Percentiles rank a stretch among this genome's conserved stretches.
These are phyloP conservation scores for Dichotomocladium elegans DNA, from an alignment of 371 early-diverging fungal species.

Conservation along the genomic window DNA sequence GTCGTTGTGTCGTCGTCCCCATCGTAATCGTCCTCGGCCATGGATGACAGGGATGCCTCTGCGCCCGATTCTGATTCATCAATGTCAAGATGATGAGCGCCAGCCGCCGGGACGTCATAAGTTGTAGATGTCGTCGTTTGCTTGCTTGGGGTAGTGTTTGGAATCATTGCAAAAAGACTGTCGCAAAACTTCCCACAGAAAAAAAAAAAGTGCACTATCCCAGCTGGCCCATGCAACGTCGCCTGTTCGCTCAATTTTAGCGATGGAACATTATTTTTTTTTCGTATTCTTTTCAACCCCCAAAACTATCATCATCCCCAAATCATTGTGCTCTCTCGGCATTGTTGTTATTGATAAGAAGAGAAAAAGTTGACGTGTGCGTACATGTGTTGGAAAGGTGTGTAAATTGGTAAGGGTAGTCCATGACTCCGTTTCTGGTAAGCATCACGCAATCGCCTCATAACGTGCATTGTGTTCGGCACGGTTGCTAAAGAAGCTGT, in stretches of 20 bases:
- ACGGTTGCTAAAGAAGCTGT: constrained; percentile 55
- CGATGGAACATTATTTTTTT: too few relatives aligned
- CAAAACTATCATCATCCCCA: too few relatives aligned
- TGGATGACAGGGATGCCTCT: constrained; percentile 13
- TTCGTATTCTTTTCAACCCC: too few relatives aligned
- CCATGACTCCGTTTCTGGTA: neutral
- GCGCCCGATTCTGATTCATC: constrained; percentile 15
- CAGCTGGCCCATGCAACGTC: too few relatives aligned
- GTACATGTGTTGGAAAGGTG: neutral
- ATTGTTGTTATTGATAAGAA: neutral
- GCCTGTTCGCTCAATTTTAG: too few relatives aligned
- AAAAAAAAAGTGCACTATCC: too few relatives aligned
- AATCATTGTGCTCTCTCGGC: too few relatives aligned
- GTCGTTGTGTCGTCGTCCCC: neutral
- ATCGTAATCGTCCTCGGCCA: constrained; percentile 7
- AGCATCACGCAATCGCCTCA: constrained; percentile 34
- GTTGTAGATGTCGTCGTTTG: too few relatives aligned
- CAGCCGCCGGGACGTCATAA: too few relatives aligned
- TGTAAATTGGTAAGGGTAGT: neutral
- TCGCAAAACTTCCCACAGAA: too few relatives aligned
- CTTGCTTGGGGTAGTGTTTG: too few relatives aligned
- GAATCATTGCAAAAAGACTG: too few relatives aligned
- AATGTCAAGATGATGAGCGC: neutral
- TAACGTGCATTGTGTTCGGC: constrained; percentile 48
- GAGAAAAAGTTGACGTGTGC: neutral